These are phyloP conservation scores for Avena eriantha DNA, from an alignment of 176 grass and related monocot genomes.

Conservation along the genomic window DNA sequence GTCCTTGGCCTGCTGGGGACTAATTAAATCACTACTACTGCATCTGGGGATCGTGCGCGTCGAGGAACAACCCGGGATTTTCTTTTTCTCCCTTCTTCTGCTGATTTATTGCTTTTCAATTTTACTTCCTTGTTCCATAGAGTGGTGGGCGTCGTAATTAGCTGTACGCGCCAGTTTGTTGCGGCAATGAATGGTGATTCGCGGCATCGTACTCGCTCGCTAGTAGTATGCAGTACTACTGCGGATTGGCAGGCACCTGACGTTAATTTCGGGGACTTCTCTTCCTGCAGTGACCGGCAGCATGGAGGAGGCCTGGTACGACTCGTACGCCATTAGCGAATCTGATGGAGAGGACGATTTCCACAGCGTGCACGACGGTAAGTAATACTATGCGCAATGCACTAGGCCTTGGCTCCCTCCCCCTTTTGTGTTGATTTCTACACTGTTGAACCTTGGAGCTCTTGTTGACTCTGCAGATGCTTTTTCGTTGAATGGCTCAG, in stretches of 20 bases:
- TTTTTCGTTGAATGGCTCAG: slow-evolving; percentile 69
- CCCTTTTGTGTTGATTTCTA: not conserved
- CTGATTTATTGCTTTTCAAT: slow-evolving; percentile 7
- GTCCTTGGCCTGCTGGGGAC: not conserved
- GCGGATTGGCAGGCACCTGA: slow-evolving; percentile 40
- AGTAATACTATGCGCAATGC: slow-evolving; percentile 46
- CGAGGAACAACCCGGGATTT: not conserved
- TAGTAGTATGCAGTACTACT: not conserved
- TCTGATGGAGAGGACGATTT: slow-evolving; percentile 92
- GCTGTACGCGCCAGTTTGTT: slow-evolving; percentile 4
- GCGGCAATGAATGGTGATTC: slow-evolving; percentile 29
- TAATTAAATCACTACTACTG: slow-evolving; percentile 41
- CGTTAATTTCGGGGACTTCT: slow-evolving; percentile 30
- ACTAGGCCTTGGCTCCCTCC: not conserved
- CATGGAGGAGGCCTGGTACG: slow-evolving; percentile 88
- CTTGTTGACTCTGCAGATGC: slow-evolving; percentile 47
- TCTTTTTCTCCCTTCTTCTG: not conserved
- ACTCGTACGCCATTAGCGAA: slow-evolving; percentile 66
- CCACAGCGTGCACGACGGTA: slow-evolving; percentile 80
- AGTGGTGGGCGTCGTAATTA: slow-evolving; percentile 24
- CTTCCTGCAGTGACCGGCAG: slow-evolving; percentile 56
- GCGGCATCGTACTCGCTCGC: not conserved
- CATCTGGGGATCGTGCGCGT: slow-evolving; percentile 28
- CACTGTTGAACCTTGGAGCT: not conserved
- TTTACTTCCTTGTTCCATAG: slow-evolving; percentile 19